Evolutionary conservation across 352 stramenopile genomes (phyloP).

Genomic region (Globisporangium abappressorium): DNA sequence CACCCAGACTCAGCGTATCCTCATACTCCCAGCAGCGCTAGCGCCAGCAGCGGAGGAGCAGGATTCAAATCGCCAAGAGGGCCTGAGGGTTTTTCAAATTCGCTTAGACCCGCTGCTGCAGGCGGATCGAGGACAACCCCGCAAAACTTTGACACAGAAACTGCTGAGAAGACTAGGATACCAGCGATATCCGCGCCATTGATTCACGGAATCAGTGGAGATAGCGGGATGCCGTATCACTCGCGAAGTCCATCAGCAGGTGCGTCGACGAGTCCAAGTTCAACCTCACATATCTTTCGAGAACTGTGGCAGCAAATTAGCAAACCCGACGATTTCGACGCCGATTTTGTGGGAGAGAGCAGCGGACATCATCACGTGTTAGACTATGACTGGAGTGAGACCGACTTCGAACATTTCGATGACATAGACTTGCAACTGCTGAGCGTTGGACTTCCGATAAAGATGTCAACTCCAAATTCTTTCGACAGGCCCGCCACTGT

Average conservation of each 20-base stretch:
- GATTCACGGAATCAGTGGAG: conserved; percentile 22
- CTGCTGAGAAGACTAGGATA: conserved; percentile 6
- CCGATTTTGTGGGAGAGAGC: conserved; percentile 18
- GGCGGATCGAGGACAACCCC: not conserved
- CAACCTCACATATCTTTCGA: conserved; percentile 59
- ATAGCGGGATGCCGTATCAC: conserved; percentile 19
- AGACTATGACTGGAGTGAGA: conserved; percentile 33
- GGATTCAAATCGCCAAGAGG: conserved; percentile 3
- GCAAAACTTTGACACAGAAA: not conserved
- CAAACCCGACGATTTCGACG: conserved; percentile 53
- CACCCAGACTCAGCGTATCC: conserved; percentile 24
- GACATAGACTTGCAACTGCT: conserved; percentile 66
- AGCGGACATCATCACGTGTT: conserved; percentile 16
- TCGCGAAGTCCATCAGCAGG: conserved; percentile 27
- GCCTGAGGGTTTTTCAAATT: conserved; percentile 1
- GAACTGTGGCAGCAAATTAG: conserved; percentile 80
- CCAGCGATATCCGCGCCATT: conserved; percentile 7
- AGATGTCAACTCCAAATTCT: conserved; percentile 19
- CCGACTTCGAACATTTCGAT: conserved; percentile 41
- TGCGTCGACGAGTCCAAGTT: conserved; percentile 27
- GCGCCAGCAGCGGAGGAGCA: not conserved
- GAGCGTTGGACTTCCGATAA: conserved; percentile 44
- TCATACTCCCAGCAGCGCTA: not conserved
- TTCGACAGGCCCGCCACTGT: conserved; percentile 14
- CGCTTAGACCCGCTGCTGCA: not conserved